Evolutionary conservation across 2,329 filamentous ascomycete genomes (phyloP), one percentile per base, ranked within the genome.

Genomic region (Chaetoscypha palmicola): DNA sequence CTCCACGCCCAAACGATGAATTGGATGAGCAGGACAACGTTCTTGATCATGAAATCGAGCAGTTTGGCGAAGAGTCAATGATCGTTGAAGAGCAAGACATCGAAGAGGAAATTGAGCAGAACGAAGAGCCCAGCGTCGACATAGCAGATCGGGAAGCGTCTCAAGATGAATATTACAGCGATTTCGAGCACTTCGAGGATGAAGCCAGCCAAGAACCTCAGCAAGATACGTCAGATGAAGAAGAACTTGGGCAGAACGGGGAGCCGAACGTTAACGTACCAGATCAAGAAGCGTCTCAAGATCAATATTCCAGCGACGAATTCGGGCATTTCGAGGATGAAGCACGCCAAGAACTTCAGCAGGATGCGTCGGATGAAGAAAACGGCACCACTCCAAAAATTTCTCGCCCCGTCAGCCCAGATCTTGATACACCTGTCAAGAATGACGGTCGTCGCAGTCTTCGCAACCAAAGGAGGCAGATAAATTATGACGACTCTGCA

Each of bases 361-460:
- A n/a, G n/a, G n/a, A n/a, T n/a, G n/a, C n/a, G n/a, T n/a, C n/a
- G n/a, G n/a, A n/a, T n/a, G n/a, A n/a, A n/a, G 24, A 28, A 28
- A 28, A 28, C 8, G 8, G 24, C 12, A 28, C 24, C 8, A 7
- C 24, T 7, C 12, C 24, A 28, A 7, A 7, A 28, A 12, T 28
- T 28, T 5, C 31, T 33, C 31, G 31, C 16, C 8, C 8, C 34
- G 5, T 14, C 9, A 19, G 14, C 19, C 38, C 38, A 9, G 38
- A 41, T 21, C 38, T 41, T 23, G 38, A 41, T 17, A 41, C 38
- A 23, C 38, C 38, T 9, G 2, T 41, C 19, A 32, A 24, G 23
- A 3, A 17, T 5, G 38, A 41, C 11, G 38, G 38, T 12, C 38
- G 38, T n/a, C 26, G 38, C 2, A 19, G 31, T 21, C 21, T 31